Percentiles rank a stretch among this genome's conserved stretches.
phyloP scores from a whole-genome alignment of 805 yeast species.

The Cyberlindnera amylophila region DNA sequence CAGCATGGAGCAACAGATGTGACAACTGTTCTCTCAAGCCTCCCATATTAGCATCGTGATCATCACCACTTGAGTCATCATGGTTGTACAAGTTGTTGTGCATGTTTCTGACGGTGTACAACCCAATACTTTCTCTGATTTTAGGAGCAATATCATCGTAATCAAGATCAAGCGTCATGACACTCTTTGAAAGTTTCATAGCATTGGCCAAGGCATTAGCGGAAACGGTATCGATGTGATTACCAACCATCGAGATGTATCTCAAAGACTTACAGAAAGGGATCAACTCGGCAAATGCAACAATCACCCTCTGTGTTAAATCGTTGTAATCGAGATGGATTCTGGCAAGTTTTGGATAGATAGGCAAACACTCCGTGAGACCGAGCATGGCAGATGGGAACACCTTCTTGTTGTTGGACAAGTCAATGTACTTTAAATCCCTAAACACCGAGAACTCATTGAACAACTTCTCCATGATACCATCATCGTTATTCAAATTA shows the following conservation, averaged over 20 bases:
- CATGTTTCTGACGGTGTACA: slow-evolving; percentile 80
- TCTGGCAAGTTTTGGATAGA: slow-evolving; percentile 59
- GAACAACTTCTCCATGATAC: slow-evolving; percentile 37
- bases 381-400: slow-evolving; percentile 56
- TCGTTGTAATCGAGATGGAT: slow-evolving; percentile 70
- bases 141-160: slow-evolving; percentile 51
- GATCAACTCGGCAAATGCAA: slow-evolving; percentile 64
- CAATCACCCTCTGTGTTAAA: slow-evolving; percentile 50
- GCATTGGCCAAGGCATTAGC: slow-evolving; percentile 66
- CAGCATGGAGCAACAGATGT: slow-evolving; percentile 35
- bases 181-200: slow-evolving; percentile 53
- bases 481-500: slow-evolving; percentile 40
- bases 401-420: slow-evolving; percentile 69
- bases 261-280: slow-evolving; percentile 65
- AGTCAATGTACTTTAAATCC: slow-evolving; percentile 64
- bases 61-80: neutral
- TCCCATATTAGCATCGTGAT: slow-evolving; percentile 39
- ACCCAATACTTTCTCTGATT: slow-evolving; percentile 62
- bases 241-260: slow-evolving; percentile 69
- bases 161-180: slow-evolving; percentile 68
- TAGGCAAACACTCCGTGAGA: slow-evolving; percentile 61
- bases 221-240: slow-evolving; percentile 53
- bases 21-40: slow-evolving; percentile 52
- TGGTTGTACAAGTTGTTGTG: slow-evolving; percentile 39
- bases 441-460: slow-evolving; percentile 49